These are phyloP conservation scores for Colletotrichum paranaense DNA, from an alignment of 2,329 filamentous ascomycete genomes.

Conservation along the genomic window DNA sequence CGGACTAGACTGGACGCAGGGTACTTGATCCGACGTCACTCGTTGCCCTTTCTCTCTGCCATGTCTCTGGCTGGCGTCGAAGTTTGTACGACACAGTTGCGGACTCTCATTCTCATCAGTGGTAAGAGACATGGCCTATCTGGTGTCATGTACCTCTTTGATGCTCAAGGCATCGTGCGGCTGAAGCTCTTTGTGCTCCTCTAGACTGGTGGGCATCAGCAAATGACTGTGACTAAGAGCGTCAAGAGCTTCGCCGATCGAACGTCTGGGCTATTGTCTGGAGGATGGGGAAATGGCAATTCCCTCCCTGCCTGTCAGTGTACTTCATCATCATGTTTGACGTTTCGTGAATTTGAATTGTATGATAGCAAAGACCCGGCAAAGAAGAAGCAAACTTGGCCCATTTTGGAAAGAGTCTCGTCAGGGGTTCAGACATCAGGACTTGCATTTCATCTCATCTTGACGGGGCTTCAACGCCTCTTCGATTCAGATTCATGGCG, in stretches of 20 bases:
- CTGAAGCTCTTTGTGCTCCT: not conserved
- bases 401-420: constrained; percentile 1
- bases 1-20: not conserved
- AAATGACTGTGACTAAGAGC: not conserved
- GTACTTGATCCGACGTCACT: constrained; percentile 22
- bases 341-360: not conserved
- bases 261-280: not conserved
- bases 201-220: not conserved
- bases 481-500: constrained; percentile 14
- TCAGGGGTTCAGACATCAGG: constrained; percentile 11
- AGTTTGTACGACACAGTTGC: not conserved
- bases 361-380: not conserved
- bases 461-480: constrained; percentile 7
- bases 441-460: constrained; percentile 20
- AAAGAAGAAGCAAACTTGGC: not conserved
- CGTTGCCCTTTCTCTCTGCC: not conserved
- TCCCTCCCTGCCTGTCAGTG: not conserved
- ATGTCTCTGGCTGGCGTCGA: not conserved
- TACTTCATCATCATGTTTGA: not conserved
- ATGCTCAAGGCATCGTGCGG: not conserved
- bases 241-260: not conserved
- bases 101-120: not conserved
- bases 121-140: not conserved
- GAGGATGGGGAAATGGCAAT: not conserved
- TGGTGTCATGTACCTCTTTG: not conserved